phyloP scores from a whole-genome alignment of 345 rosid species.

The Euphorbia pulcherrima region DNA sequence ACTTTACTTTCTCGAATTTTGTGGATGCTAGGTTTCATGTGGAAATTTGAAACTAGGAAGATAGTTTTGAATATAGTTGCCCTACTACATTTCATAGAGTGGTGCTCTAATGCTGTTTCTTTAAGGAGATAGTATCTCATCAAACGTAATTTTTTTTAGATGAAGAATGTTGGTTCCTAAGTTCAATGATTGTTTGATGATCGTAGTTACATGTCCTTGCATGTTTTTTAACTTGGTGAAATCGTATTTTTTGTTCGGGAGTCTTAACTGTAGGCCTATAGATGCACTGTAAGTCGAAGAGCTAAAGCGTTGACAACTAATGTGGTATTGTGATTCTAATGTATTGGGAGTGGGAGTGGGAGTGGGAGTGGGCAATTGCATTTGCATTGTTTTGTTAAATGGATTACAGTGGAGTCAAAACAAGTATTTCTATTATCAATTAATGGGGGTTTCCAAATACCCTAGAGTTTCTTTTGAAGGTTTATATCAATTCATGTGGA shows the following conservation, averaged over 20 bases:
- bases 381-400: not conserved
- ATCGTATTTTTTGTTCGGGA: too few relatives aligned
- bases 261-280: too few relatives aligned
- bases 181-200: too few relatives aligned
- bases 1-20: not conserved
- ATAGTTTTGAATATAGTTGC: not conserved
- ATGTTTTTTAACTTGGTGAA: too few relatives aligned
- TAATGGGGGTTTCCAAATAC: not conserved
- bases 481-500: not conserved
- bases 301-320: not conserved
- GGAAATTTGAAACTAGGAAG: constrained; percentile 1
- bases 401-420: not conserved
- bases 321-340: not conserved
- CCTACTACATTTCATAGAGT: not conserved
- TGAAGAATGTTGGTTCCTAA: too few relatives aligned
- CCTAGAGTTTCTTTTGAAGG: not conserved
- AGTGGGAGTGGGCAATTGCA: not conserved
- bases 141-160: too few relatives aligned
- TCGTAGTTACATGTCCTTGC: too few relatives aligned
- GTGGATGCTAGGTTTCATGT: not conserved
- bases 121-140: too few relatives aligned
- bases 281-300: too few relatives aligned
- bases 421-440: not conserved
- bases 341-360: too few relatives aligned
- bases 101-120: too few relatives aligned